phyloP scores from a whole-genome alignment of 2,329 filamentous ascomycete species.

The Aspergillus niger region DNA sequence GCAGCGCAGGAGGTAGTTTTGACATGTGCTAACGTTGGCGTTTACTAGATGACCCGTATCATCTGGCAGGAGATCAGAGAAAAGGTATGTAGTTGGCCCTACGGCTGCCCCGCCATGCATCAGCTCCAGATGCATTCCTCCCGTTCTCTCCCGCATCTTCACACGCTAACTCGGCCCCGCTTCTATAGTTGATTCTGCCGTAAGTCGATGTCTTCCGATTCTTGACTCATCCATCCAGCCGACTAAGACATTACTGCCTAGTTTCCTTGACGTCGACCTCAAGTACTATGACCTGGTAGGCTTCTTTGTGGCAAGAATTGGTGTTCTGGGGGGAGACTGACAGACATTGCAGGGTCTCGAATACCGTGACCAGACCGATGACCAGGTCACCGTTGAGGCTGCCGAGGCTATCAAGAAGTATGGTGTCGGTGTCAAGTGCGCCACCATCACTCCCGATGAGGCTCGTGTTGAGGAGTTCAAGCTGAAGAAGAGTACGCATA shows the following conservation, averaged over 20 bases:
- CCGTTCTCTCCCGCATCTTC: conserved; percentile 17
- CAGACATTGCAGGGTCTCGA: conserved; percentile 64
- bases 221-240: conserved; percentile 5
- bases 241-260: conserved; percentile 29
- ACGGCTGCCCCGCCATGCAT: conserved; percentile 7
- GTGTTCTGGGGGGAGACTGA: conserved; percentile 12
- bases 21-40: conserved; percentile 9
- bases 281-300: conserved; percentile 88
- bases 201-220: conserved; percentile 36
- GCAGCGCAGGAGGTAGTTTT: neutral
- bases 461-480: conserved; percentile 96
- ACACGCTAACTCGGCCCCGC: conserved; percentile 12
- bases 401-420: conserved; percentile 99
- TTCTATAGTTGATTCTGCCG: conserved; percentile 75
- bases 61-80: conserved; percentile 99
- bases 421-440: conserved; percentile 97
- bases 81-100: conserved; percentile 57
- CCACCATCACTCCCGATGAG: conserved; percentile 98
- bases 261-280: conserved; percentile 92
- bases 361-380: conserved; percentile 94
- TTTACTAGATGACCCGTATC: conserved; percentile 86
- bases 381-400: conserved; percentile 92
- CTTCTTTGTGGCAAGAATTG: conserved; percentile 6
- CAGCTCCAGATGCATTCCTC: conserved; percentile 11
- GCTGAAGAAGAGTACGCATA: conserved; percentile 86